These are phyloP conservation scores for Xylariaceae sp. DNA, from an alignment of 2,329 filamentous ascomycete genomes.

Conservation along the genomic window DNA sequence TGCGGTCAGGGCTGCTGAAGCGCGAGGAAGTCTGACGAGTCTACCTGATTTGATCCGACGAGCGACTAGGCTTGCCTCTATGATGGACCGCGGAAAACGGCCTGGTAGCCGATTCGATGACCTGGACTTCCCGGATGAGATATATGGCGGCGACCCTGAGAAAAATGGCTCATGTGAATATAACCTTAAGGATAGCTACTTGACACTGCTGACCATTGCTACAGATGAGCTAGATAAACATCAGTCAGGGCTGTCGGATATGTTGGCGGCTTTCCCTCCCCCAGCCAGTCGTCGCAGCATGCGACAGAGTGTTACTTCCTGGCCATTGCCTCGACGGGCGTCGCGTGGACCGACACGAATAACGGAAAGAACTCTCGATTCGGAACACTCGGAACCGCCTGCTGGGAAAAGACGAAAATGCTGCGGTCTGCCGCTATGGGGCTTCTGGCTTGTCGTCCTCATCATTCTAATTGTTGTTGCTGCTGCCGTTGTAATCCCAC, in stretches of 20 bases:
- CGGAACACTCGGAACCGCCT: constrained; percentile 7
- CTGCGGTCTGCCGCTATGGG: constrained; percentile 81
- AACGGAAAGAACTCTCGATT: constrained; percentile 7
- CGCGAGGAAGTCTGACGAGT: constrained; percentile 85
- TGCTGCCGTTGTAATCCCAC: constrained; percentile 77
- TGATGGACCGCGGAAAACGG: constrained; percentile 76
- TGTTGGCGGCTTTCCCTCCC: constrained; percentile 62
- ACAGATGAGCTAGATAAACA: constrained; percentile 39
- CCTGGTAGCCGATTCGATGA: constrained; percentile 57
- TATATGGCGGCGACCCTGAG: constrained; percentile 36
- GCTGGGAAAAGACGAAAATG: constrained; percentile 53
- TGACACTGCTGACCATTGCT: constrained; percentile 16
- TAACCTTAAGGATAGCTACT: not conserved
- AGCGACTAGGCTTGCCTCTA: constrained; percentile 79
- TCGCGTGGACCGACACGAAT: constrained; percentile 19
- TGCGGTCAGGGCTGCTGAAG: constrained; percentile 74
- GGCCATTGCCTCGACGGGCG: constrained; percentile 42
- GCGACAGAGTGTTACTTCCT: constrained; percentile 45
- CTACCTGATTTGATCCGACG: constrained; percentile 85
- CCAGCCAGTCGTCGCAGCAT: constrained; percentile 45
- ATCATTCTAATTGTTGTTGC: constrained; percentile 68
- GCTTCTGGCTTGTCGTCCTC: constrained; percentile 63
- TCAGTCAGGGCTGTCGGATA: constrained; percentile 56
- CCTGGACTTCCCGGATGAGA: constrained; percentile 48
- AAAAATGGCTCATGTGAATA: constrained; percentile 39